Base-by-base conservation (phyloP, 768 basidiomycete genomes). In the Phanerochaete carnosa region DNA sequence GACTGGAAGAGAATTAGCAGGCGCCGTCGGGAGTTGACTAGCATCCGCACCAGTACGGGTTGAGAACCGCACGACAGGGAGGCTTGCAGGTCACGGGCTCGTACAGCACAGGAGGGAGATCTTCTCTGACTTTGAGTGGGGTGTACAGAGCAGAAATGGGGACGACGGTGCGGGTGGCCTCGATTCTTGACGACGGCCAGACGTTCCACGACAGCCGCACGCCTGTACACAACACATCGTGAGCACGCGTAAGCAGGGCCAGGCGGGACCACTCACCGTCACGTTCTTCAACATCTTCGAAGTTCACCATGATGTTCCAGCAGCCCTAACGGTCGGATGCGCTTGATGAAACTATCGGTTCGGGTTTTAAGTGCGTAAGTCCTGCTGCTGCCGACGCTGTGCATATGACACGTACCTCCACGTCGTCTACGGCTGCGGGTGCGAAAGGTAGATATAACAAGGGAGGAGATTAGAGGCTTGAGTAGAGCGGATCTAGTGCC, bases 61-160 rank as follows among this genome's bases (percentile, higher is more conserved):
- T 99, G 63, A 99, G 82, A 67, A 99, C 93, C 32, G 95, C 97
- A 63, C 96, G 90, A 80, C 97, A 99, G 1, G 94, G 90, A 23
- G 94, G 89, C 77, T 98, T 99, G 81, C 97, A 99, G 7, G 96
- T 95, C 39, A 99, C 95, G 13, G 97, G 97, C 72, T 98, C 97
- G 72, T 99, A 99, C 61, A 98, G 78, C 43, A 99, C 95, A 0
- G 95, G 94, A 0, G 95, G 95, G 0, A 99, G 83, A 70, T 98
- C 96, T 66, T 95, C 93, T 60, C 95, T 83, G 60, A 90, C 82
- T 76, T 97, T 99, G 66, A 98, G 80, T 19, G 97, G 97, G 2
- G 93, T 94, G 76, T 99, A 99, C 8, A 99, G 82, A 9, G 97
- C 94, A n/a, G 96, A 89, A 69, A 99, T 97, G 61, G 97, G 97